A percentile compares a stretch with the other conserved stretches of the same genome.
Evolutionary conservation across 106 monocot species (phyloP).

Genomic region (Dendrobium catenatum): DNA sequence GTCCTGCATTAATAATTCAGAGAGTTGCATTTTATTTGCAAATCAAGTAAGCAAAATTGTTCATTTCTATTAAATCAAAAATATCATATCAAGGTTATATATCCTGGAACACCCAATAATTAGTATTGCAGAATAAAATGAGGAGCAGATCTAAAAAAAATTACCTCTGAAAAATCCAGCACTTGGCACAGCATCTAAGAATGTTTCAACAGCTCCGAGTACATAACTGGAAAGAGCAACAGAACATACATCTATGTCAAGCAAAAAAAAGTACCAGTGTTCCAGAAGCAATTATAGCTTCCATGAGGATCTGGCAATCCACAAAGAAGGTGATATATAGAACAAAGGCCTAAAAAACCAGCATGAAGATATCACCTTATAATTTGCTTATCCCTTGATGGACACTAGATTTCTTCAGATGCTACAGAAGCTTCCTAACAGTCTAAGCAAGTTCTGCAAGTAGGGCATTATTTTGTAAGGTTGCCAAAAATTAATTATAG

Average conservation of each 20-base stretch:
- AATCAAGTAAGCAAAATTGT: not conserved
- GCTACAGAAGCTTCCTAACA: not conserved
- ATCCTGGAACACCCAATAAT: not conserved
- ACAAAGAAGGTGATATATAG: not conserved
- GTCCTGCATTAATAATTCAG: not conserved
- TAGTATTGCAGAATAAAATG: not conserved
- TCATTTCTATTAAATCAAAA: not conserved
- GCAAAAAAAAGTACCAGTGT: not conserved
- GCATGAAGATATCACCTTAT: not conserved
- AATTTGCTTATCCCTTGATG: not conserved
- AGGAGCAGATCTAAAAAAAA: not conserved
- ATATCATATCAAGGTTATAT: not conserved
- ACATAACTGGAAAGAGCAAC: constrained; percentile 68
- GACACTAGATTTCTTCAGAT: not conserved
- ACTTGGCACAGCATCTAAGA: constrained; percentile 84
- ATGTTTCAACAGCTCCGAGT: constrained; percentile 93
- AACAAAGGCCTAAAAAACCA: not conserved
- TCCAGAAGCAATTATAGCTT: not conserved
- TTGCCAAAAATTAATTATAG: not conserved
- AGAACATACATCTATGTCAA: not conserved
- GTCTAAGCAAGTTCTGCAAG: not conserved
- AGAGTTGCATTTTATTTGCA: not conserved
- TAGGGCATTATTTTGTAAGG: not conserved
- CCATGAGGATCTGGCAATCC: not conserved
- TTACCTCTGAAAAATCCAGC: constrained; percentile 94